These are phyloP conservation scores for Alternaria sp. DNA, from an alignment of 2,329 filamentous ascomycete genomes.

Conservation along the genomic window DNA sequence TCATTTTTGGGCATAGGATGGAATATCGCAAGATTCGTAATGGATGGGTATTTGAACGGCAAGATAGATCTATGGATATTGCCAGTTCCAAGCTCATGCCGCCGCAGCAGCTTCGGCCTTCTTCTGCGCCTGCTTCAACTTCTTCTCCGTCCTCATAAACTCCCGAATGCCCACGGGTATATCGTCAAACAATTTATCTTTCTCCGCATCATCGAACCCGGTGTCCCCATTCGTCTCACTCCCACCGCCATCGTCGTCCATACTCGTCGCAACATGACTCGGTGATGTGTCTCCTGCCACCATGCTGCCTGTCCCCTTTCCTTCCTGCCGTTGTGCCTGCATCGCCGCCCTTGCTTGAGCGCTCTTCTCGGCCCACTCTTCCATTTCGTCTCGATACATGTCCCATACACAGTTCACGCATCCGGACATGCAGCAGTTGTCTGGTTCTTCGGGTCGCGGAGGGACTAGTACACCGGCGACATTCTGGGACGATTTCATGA, in stretches of 20 bases:
- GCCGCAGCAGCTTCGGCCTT: constrained; percentile 56
- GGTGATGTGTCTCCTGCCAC: constrained; percentile 49
- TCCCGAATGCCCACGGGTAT: constrained; percentile 93
- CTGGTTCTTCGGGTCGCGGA: constrained; percentile 84
- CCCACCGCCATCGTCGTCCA: constrained; percentile 83
- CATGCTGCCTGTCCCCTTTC: constrained; percentile 46
- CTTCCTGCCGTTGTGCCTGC: constrained; percentile 36
- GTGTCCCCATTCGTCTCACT: constrained; percentile 70
- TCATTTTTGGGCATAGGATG: constrained; percentile 1
- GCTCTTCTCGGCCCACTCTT: constrained; percentile 77
- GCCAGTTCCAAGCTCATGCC: constrained; percentile 1
- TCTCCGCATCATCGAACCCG: constrained; percentile 37
- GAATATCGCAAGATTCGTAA: background rate
- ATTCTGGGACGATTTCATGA: constrained; percentile 64
- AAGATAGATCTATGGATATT: background rate
- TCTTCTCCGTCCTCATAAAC: constrained; percentile 98
- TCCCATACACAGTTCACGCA: constrained; percentile 99
- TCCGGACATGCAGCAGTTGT: constrained; percentile 99
- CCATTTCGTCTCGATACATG: constrained; percentile 85
- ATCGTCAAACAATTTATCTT: constrained; percentile 74
- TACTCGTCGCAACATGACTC: constrained; percentile 62
- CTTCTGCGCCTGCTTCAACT: constrained; percentile 75
- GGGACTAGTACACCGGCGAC: constrained; percentile 84
- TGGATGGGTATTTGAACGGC: constrained; percentile 16
- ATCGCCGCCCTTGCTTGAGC: constrained; percentile 67